phyloP scores from a whole-genome alignment of 2,329 filamentous ascomycete genomes.

The Ophiocordyceps polyrhachis-furcata region DNA sequence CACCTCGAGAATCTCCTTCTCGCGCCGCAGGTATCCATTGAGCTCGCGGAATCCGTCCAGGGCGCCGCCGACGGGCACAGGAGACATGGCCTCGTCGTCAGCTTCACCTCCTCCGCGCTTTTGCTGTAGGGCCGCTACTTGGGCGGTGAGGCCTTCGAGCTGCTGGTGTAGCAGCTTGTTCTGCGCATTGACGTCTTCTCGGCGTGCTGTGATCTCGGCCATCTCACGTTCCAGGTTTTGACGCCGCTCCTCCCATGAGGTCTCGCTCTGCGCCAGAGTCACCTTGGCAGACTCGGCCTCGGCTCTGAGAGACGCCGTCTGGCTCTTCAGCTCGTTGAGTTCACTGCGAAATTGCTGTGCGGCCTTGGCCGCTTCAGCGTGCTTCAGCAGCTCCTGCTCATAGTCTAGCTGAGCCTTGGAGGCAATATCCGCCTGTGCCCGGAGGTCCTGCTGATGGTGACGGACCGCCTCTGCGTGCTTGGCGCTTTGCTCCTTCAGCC shows the following conservation, averaged over 20 bases:
- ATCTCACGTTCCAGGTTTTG: slow-evolving; percentile 73
- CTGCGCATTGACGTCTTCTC: slow-evolving; percentile 72
- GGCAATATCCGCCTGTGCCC: slow-evolving; percentile 84
- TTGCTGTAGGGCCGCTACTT: slow-evolving; percentile 66
- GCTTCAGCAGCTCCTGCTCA: slow-evolving; percentile 83
- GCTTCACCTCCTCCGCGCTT: slow-evolving; percentile 39
- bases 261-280: slow-evolving; percentile 59
- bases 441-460: slow-evolving; percentile 79
- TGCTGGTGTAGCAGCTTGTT: slow-evolving; percentile 84
- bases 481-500: slow-evolving; percentile 70
- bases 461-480: slow-evolving; percentile 62
- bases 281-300: slow-evolving; percentile 76
- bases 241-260: slow-evolving; percentile 72
- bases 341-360: slow-evolving; percentile 64
- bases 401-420: slow-evolving; percentile 89
- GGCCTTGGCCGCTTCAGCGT: slow-evolving; percentile 81
- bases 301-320: slow-evolving; percentile 54
- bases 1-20: slow-evolving; percentile 97
- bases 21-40: slow-evolving; percentile 75
- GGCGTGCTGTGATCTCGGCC: slow-evolving; percentile 54
- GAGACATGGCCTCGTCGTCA: slow-evolving; percentile 32
- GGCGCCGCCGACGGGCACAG: slow-evolving; percentile 35
- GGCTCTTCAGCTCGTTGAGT: slow-evolving; percentile 63
- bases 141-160: slow-evolving; percentile 61
- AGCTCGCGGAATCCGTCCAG: slow-evolving; percentile 72